Percentiles rank a stretch among this genome's conserved stretches.
phyloP scores from a whole-genome alignment of 768 basidiomycete genomes.

The Phanerochaete sordida region DNA sequence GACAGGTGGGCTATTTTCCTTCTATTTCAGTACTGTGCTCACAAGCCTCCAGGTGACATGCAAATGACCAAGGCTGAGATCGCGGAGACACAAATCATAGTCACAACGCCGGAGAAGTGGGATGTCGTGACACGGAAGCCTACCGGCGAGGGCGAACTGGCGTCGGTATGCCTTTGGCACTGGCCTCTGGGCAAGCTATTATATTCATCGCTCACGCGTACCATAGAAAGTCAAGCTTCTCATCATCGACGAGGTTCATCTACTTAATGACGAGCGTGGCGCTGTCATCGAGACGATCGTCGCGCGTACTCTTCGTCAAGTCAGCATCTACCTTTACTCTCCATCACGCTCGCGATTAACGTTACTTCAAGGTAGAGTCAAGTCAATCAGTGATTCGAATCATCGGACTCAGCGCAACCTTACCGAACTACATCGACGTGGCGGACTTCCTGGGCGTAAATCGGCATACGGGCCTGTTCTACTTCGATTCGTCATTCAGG shows the following conservation, averaged over 20 bases:
- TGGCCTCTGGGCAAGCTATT: too few species aligned
- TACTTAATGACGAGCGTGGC: slow-evolving; percentile 96
- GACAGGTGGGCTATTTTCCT: slow-evolving; percentile 53
- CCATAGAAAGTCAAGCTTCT: slow-evolving; percentile 93
- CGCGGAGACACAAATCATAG: slow-evolving; percentile 93
- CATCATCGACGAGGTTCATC: slow-evolving; percentile 96
- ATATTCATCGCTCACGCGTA: slow-evolving; percentile 2
- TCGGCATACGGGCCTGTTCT: slow-evolving; percentile 84
- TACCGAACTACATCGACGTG: slow-evolving; percentile 96
- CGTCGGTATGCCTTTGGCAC: slow-evolving; percentile 55
- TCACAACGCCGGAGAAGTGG: slow-evolving; percentile 99
- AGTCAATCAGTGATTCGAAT: slow-evolving; percentile 95
- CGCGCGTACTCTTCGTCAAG: slow-evolving; percentile 90
- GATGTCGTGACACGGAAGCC: slow-evolving; percentile 98
- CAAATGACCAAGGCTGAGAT: slow-evolving; percentile 94
- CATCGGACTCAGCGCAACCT: slow-evolving; percentile 92
- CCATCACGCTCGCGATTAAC: not conserved
- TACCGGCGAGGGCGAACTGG: slow-evolving; percentile 94
- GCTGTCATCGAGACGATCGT: slow-evolving; percentile 99
- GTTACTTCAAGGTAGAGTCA: slow-evolving; percentile 74
- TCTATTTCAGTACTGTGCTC: not conserved
- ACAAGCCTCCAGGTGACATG: slow-evolving; percentile 70
- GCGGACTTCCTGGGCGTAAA: slow-evolving; percentile 93
- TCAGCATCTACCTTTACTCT: slow-evolving; percentile 28
- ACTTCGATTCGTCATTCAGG: slow-evolving; percentile 95